Evolutionary conservation across 2,329 filamentous ascomycete genomes (phyloP), one percentile per base, ranked within the genome.

Genomic region (Paracamarosporium sp.): DNA sequence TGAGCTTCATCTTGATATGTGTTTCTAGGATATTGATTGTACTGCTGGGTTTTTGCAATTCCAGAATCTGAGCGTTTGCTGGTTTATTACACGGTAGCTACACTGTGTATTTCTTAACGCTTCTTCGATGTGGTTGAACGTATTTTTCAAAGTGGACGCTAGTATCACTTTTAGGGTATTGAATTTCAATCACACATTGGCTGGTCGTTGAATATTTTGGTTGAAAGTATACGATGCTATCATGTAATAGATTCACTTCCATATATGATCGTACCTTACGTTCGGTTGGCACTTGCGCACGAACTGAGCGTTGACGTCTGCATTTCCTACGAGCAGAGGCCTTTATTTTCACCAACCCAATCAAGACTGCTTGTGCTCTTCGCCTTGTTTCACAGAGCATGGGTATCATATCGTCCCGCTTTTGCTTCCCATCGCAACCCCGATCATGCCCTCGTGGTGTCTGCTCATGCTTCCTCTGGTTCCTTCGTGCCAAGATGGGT

Each of bases 371-470:
- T 17, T 22, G n/a, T n/a, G 22, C 35, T 22, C 2, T 22, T 20
- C 36, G 36, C 15, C 46, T 50, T 25, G 31, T 31, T 50, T 27
- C 20, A 22, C 46, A 36, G 31, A 36, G 31, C 38, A 30, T 52
- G 50, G 50, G 35, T 43, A 52, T 52, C 50, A 33, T 44, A 44
- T 44, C 36, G 27, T 28, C 40, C 50, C 28, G 36, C 40, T 43
- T 22, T 31, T 27, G 47, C 25, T 33, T 33, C 9, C 15, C 38
- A n/a, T 6, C 6, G 47, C 31, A 28, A 9, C 17, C 38, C 44
- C 44, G 15, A 5, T 13, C 25, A 9, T 46, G 43, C 45, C 30
- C 11, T 22, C n/a, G 22, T 22, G 4, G 3, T 33, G 17, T 44
- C 6, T 44, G n/a, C 38, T n/a, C n/a, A 5, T 25, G 24, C 25